Evolutionary conservation across 2,329 filamentous ascomycete genomes (phyloP).

Genomic region (Colletotrichum costaricense): DNA sequence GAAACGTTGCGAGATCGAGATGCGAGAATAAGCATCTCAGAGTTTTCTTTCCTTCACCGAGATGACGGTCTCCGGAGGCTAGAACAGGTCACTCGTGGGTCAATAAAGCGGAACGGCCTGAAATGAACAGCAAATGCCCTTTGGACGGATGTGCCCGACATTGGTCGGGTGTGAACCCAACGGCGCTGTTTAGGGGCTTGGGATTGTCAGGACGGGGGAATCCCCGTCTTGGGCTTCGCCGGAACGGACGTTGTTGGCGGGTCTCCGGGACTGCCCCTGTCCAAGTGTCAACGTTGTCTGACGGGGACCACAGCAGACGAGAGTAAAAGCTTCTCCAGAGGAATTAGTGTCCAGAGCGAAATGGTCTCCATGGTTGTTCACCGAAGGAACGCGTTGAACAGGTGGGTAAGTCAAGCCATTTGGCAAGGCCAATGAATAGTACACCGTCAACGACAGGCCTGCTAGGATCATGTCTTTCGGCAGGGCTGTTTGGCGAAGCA

Average conservation of each 20-base stretch:
- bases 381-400: neutral
- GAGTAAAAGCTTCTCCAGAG: neutral
- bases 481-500: conserved; percentile 31
- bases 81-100: conserved; percentile 4
- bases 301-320: neutral
- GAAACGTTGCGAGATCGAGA: conserved; percentile 22
- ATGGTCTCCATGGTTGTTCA: neutral
- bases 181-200: neutral
- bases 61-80: neutral
- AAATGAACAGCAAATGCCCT: neutral
- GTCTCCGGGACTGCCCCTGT: conserved; percentile 9
- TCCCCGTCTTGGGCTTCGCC: conserved; percentile 29
- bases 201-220: conserved; percentile 7
- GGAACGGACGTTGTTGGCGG: conserved; percentile 9
- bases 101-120: neutral
- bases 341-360: neutral
- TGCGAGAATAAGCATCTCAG: neutral
- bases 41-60: conserved; percentile 5
- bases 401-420: neutral
- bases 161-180: conserved; percentile 21
- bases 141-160: conserved; percentile 12
- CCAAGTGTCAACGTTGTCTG: conserved; percentile 16
- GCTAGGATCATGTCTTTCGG: conserved; percentile 5
- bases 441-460: neutral
- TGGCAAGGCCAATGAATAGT: too few species aligned